Base-by-base conservation (phyloP, 495 filamentous ascomycete species). In the Talaromyces ruber region DNA sequence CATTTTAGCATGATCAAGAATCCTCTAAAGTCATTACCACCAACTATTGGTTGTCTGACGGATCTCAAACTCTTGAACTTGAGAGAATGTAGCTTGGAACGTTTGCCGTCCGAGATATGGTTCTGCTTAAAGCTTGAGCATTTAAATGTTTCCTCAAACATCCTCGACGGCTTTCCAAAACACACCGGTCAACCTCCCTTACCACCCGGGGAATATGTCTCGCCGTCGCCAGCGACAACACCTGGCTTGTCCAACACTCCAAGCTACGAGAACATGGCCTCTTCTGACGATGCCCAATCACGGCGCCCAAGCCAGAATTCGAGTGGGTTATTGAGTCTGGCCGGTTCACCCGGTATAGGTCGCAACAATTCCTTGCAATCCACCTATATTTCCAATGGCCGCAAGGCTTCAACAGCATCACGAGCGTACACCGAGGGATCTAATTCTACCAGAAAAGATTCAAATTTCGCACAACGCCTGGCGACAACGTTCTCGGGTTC, bases 1-100 rank as follows among this genome's bases (percentile, higher is more conserved):
- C 85, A 94, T 75, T 87, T 99, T 68, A 97, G 93, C 72, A 90
- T 97, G 63, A 91, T 91, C 34, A 89, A 91, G 67, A 99, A 99
- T 65, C 85, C 88, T 0, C 82, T 99, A 3, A 86, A 84, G 58
- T 85, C 88, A 54, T 77, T 99, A 25, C 94, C 94, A 32, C 71
- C 87, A 0, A 91, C 94, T 63, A 87, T 98, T 64, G 95, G 94
- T 1, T 88, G 88, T 62, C 81, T 98, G 47, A 81, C 78, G 2
- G 93, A 97, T 67, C 81, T 99, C 45, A 87, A 83, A 59, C 88
- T 89, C 62, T 78, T 99, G 14, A 93, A 98, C 72, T 74, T 96
- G 37, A 84, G 92, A 65, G 92, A 93, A 65, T 98, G 97, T 74
- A 98, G 96, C 68, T 78, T 99, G 51, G 87, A 88, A 65, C 86